Evolutionary conservation across 2,329 filamentous ascomycete species (phyloP).

Genomic region (Paecilomyces formosus): DNA sequence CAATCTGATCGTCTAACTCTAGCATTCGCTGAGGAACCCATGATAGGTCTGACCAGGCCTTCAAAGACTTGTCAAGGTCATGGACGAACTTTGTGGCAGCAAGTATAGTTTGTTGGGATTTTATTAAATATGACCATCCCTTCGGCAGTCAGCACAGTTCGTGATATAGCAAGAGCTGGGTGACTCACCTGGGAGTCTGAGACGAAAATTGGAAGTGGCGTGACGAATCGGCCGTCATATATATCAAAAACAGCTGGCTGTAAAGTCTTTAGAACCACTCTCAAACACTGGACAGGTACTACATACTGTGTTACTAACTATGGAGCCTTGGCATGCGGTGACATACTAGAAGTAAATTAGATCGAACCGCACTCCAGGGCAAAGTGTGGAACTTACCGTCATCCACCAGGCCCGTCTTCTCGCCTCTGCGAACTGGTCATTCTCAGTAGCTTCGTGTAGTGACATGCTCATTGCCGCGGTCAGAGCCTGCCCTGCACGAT

Average conservation of each 20-base stretch:
- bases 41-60: constrained; percentile 2
- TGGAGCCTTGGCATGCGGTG: constrained; percentile 44
- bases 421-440: constrained; percentile 15
- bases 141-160: neutral
- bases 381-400: constrained; percentile 10
- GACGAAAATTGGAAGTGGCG: constrained; percentile 10
- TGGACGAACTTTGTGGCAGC: constrained; percentile 13
- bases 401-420: constrained; percentile 22
- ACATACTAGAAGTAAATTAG: constrained; percentile 32
- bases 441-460: constrained; percentile 14
- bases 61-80: constrained; percentile 12
- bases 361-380: neutral
- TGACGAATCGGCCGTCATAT: constrained; percentile 17
- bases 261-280: constrained; percentile 2
- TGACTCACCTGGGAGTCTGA: neutral
- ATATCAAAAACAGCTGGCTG: constrained; percentile 9
- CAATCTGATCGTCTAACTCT: constrained; percentile 12
- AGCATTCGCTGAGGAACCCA: constrained; percentile 12
- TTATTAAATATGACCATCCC: constrained; percentile 17
- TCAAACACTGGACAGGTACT: neutral
- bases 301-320: constrained; percentile 44
- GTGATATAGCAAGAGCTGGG: neutral
- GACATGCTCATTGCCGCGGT: constrained; percentile 17
- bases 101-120: constrained; percentile 17
- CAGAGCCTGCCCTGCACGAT: constrained; percentile 20